Base-by-base conservation (phyloP, 2,329 filamentous ascomycete species). In the Pyrenophora teres region DNA sequence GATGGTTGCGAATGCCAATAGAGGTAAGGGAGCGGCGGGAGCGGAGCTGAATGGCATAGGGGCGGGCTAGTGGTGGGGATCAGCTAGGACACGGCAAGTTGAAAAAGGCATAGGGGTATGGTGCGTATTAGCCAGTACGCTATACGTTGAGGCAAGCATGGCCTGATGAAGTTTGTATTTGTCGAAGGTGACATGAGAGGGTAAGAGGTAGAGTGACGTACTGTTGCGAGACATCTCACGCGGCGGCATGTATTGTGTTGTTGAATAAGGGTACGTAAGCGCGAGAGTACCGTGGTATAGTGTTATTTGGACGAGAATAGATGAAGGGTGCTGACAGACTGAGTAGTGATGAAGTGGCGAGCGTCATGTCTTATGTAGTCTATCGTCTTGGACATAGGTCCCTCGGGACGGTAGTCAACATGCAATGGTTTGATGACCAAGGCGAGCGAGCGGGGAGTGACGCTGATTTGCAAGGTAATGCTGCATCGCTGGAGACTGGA, bases 1-100 rank as follows among this genome's bases (percentile, higher is more conserved):
- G 44, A 27, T 52, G 57, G 39, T 61, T 50, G 7, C 63, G 63
- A 40, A 68, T 58, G 41, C 65, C 62, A 38, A 58, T 52, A 48
- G 23, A 40, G 31, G 47, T 50, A 31, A 67, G 63, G 4, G 60
- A 63, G 32, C 44, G 37, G 35, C 61, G 59, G 27, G 36, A 38
- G 13, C 54, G 55, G 32, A 25, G 19, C 30, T 49, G 48, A 45
- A 49, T 40, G 25, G 40, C 32, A 33, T 38, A 52, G 19, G 35
- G 44, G 33, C 42, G 31, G 38, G 33, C 52, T 43, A 32, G 32
- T 41, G 31, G 40, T 7, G n/a, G 50, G 43, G 46, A 40, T 52
- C 35, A 52, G 50, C 33, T 16, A 38, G 21, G 21, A 33, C 36
- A 40, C 31, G 27, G 21, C 33, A 15, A 18, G 18, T 25, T 25